These are phyloP conservation scores for Sporothrix pallida DNA, from an alignment of 2,329 filamentous ascomycete genomes.

Conservation along the genomic window DNA sequence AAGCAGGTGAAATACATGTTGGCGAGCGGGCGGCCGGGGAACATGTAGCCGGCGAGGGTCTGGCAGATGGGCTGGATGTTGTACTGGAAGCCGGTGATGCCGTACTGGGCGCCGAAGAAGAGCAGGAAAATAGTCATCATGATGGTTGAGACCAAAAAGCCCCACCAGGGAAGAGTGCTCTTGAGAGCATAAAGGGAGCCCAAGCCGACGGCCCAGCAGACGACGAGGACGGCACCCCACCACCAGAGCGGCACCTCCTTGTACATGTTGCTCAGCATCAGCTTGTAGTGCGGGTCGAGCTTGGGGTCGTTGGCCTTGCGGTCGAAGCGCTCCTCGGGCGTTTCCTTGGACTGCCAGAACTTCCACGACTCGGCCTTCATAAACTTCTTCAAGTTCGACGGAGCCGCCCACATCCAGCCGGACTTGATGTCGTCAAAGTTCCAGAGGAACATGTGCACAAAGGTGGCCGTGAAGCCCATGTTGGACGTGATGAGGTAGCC, in stretches of 20 bases:
- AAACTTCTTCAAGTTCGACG: slow-evolving; percentile 34
- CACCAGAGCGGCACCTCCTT: slow-evolving; percentile 37
- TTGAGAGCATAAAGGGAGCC: slow-evolving; percentile 47
- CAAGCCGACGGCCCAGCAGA: slow-evolving; percentile 48
- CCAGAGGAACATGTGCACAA: slow-evolving; percentile 47
- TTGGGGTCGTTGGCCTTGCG: slow-evolving; percentile 35
- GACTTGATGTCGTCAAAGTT: slow-evolving; percentile 38
- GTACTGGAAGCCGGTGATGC: slow-evolving; percentile 50
- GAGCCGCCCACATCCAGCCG: slow-evolving; percentile 33
- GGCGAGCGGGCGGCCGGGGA: slow-evolving; percentile 48
- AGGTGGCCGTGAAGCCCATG: slow-evolving; percentile 53
- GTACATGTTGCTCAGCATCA: slow-evolving; percentile 37
- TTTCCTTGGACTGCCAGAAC: slow-evolving; percentile 33
- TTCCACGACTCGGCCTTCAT: slow-evolving; percentile 28
- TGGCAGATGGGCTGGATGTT: slow-evolving; percentile 49
- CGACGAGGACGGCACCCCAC: slow-evolving; percentile 43
- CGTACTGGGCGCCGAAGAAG: slow-evolving; percentile 50
- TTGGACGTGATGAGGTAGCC: slow-evolving; percentile 52
- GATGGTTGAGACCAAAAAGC: slow-evolving; percentile 48
- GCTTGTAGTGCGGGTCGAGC: slow-evolving; percentile 45
- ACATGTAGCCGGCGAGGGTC: slow-evolving; percentile 57
- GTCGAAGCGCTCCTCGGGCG: slow-evolving; percentile 36
- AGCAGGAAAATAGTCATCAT: slow-evolving; percentile 47
- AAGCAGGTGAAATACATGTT: slow-evolving; percentile 54
- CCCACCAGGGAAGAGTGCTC: slow-evolving; percentile 51